Base-by-base conservation (phyloP, 352 stramenopile species). In the Phytophthora capsici region DNA sequence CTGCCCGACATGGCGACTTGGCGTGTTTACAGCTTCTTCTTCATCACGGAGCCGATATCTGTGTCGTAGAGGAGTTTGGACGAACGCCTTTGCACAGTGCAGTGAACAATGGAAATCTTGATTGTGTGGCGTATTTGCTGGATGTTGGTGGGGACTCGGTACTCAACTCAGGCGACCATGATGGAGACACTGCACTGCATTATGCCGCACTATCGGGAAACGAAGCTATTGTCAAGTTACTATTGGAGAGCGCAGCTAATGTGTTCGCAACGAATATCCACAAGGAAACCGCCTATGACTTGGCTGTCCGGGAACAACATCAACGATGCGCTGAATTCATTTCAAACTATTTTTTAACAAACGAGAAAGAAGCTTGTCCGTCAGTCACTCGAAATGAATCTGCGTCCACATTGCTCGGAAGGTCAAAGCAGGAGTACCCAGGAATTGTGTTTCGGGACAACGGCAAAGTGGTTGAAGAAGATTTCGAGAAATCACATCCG, bases 61-160 rank as follows among this genome's bases (percentile, higher is more conserved):
- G 82, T 53, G 86, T 93, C 9, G 83, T 95, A 2, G 84, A 95
- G 34, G 81, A 90, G 50, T 88, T 90, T 64, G 88, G 86, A 2
- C 81, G 82, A 6, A 94, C 88, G 6, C 86, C 88, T n/a, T 54
- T 95, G 14, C 88, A 95, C 28, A 91, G 84, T 57, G 84, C 86
- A 1, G 78, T 90, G 14, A 59, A 82, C 9, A 82, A 83, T 14
- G 84, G 79, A 16, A 77, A 77, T 45, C 54, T 82, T 2, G 83
- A 91, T 45, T 94, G 88, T 58, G 79, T 91, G 7, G 83, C 85
- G 1, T 95, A 95, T 36, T 70, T 95, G 10, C 59, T 95, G n/a
- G 88, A 95, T 64, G 84, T 94, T 37, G 88, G 84, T 17, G 85
- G 83, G 0, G 88, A 95, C 52, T 90, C 84, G 2, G 81, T 95